A percentile compares a stretch with the other conserved stretches of the same genome.
These are phyloP conservation scores for Binderoboletus segoi DNA, from an alignment of 1,284 basidiomycete species.

Conservation along the genomic window DNA sequence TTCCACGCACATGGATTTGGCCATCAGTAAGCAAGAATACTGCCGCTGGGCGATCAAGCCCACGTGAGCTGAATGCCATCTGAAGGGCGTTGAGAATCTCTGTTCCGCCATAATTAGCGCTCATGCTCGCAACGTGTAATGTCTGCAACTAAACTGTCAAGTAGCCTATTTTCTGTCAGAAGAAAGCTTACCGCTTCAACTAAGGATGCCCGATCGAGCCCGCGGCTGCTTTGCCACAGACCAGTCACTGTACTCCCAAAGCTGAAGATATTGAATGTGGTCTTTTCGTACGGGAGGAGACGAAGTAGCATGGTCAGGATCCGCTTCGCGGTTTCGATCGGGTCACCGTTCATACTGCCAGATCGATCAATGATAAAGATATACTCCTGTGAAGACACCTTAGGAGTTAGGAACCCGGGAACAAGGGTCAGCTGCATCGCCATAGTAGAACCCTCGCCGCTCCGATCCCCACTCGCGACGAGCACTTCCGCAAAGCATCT, in stretches of 20 bases:
- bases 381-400: conserved; percentile 42
- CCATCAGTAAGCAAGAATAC: conserved; percentile 61
- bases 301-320: conserved; percentile 39
- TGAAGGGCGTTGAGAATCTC: conserved; percentile 45
- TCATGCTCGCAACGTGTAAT: conserved; percentile 40
- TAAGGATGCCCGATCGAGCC: conserved; percentile 39
- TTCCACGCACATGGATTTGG: conserved; percentile 32
- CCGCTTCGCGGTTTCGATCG: conserved; percentile 41
- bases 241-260: conserved; percentile 41
- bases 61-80: conserved; percentile 22
- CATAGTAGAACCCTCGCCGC: conserved; percentile 35
- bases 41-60: conserved; percentile 40
- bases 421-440: conserved; percentile 56
- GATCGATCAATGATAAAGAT: conserved; percentile 48
- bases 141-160: conserved; percentile 27
- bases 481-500: conserved; percentile 56
- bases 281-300: conserved; percentile 34
- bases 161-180: not conserved
- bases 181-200: conserved; percentile 41
- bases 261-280: conserved; percentile 51
- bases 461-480: conserved; percentile 7
- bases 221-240: conserved; percentile 42
- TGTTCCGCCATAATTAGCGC: conserved; percentile 49
- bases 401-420: conserved; percentile 47
- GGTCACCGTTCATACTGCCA: conserved; percentile 38